Base-by-base conservation (phyloP, 306 rosid species). In the Coriaria nepalensis region DNA sequence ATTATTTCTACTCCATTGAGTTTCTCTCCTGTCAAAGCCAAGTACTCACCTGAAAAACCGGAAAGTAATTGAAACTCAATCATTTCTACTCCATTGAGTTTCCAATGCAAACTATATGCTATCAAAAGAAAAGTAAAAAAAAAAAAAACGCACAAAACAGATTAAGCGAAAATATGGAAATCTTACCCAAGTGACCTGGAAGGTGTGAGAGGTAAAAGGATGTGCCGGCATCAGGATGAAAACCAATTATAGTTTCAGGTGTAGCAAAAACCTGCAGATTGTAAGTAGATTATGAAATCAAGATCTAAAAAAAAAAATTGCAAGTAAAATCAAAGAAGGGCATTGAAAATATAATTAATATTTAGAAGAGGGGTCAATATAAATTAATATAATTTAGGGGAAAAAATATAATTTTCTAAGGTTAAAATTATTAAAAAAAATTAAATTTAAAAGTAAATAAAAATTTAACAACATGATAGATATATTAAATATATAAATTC, bases 211-310 rank as follows among this genome's bases (percentile, higher is more conserved):
- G 97, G 70, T 79, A 79, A 70, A 81, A 90, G 47, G 97, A 90
- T 45, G 95, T 92, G 49, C 79, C 94, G 45, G 95, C 97, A 75
- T 90, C 95, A 43, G 95, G 93, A 66, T 90, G 95, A 72, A 84
- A 90, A 68, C 97, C 97, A 59, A 90, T 90, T 36, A 68, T 65
- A 66, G 94, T 80, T 77, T 90, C 97, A 68, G 95, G 92, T 43
- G 94, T 84, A 50, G 95, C 93, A 52, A 84, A 90, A 73, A 74
- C 67, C 95, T 84, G 81, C 52, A 69, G 62, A 61, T 53, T 43
- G 42, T 29, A 6, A 7, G 55, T n/a, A 55, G 45, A 59, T 39
- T 54, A 47, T 12, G 32, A 37, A 33, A 35, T 37, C 11, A 42
- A 6, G 20, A 10, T 46, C 32, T 36, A 38, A 47, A 12, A 29